Evolutionary conservation across 106 monocot species (phyloP).

Genomic region (Dendrobium catenatum): DNA sequence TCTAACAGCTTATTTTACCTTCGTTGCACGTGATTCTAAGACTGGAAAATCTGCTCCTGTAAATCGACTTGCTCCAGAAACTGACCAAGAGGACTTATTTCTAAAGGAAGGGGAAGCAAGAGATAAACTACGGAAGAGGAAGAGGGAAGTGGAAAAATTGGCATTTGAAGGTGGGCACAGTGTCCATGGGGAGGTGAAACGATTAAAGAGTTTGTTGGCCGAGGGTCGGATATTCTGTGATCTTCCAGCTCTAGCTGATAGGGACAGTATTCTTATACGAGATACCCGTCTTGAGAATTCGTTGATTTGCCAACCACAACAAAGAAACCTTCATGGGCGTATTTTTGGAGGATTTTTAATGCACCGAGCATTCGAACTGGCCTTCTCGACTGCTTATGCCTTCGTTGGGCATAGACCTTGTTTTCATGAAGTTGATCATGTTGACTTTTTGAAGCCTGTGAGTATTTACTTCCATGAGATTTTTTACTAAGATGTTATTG

Average conservation of each 20-base stretch:
- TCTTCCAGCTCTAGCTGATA: slow-evolving; percentile 84
- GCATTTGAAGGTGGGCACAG: slow-evolving; percentile 51
- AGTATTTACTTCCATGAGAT: slow-evolving; percentile 18
- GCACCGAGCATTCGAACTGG: slow-evolving; percentile 87
- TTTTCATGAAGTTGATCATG: slow-evolving; percentile 96
- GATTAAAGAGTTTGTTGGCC: slow-evolving; percentile 54
- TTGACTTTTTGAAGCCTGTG: slow-evolving; percentile 93
- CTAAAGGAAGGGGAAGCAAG: slow-evolving; percentile 58
- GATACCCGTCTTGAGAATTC: slow-evolving; percentile 86
- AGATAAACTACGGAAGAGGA: slow-evolving; percentile 64
- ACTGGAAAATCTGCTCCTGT: slow-evolving; percentile 88
- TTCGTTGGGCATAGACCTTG: slow-evolving; percentile 80
- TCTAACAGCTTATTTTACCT: slow-evolving; percentile 88
- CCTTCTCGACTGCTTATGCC: slow-evolving; percentile 95
- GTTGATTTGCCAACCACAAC: slow-evolving; percentile 94
- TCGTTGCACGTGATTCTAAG: slow-evolving; percentile 92
- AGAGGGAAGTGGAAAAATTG: slow-evolving; percentile 54
- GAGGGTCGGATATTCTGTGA: slow-evolving; percentile 94
- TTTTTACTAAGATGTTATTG: too few species aligned
- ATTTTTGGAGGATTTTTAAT: slow-evolving; percentile 98
- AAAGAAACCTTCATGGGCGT: slow-evolving; percentile 88
- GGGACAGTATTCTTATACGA: slow-evolving; percentile 79
- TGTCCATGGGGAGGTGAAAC: slow-evolving; percentile 38
- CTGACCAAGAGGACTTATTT: slow-evolving; percentile 61
- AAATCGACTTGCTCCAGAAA: slow-evolving; percentile 76